Base-by-base conservation (phyloP, 768 basidiomycete genomes). In the Phylloporus arenicola region DNA sequence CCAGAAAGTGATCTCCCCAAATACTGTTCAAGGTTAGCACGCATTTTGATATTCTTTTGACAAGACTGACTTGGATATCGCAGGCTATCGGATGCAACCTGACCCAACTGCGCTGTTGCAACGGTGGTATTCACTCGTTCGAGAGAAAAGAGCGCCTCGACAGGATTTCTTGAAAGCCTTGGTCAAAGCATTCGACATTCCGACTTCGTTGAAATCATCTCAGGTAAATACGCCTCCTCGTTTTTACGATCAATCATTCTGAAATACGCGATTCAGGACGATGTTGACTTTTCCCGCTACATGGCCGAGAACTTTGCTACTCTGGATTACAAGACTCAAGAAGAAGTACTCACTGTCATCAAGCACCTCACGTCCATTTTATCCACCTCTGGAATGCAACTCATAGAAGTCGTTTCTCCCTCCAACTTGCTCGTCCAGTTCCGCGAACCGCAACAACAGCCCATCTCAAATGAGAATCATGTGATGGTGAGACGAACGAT, bases 271-370 rank as follows among this genome's bases (percentile, higher is more conserved):
- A 13, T 31, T 24, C 56, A 93, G 86, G 81, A 87, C 53, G 89
- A 96, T 59, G 75, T 94, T 47, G 82, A 86, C 43, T 92, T 97
- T 63, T 78, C 78, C 4, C 84, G 93, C 48, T 99, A 92, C 70
- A 88, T 97, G 81, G 86, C 91, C 0, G 96, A 98, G 64, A 97
- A 97, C 61, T 86, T 98, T 51, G 79, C 93, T 1, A 74, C 86
- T 1, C 81, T 99, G 53, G 93, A 98, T 30, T 98, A 94, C 75
- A 97, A 92, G 72, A 90, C 91, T 0, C 85, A 88, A 59, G 96
- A 99, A 67, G 96, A 98, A 69, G 84, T 86, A 5, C 71, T 97
- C 46, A 83, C 87, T 5, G 84, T 97, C 20, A 80, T 96, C 62
- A 88, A 86, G 52, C 77, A 79, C 48, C 75, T 94, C 49, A 92